Conservation (phyloP, 257 asterid species). For the Ilex aquifolium region DNA sequence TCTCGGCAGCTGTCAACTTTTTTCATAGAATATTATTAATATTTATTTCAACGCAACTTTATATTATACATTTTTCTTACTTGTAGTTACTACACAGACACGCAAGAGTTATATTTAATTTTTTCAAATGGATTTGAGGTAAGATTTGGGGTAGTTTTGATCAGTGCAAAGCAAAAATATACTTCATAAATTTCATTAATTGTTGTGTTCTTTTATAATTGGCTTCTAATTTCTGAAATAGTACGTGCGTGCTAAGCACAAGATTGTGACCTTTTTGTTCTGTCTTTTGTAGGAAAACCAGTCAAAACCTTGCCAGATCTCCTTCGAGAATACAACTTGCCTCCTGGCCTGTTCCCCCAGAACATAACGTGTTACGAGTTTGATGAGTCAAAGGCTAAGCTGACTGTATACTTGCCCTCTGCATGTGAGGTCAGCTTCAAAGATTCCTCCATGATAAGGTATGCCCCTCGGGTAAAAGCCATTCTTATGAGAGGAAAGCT, state of each 20-base stretch:
- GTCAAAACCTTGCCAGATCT: slow-evolving; percentile 50
- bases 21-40: no score
- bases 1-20: no score
- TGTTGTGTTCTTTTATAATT: no score
- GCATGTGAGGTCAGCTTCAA: slow-evolving; percentile 72
- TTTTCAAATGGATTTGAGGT: slow-evolving; percentile 52
- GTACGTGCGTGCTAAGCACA: slow-evolving; percentile 1
- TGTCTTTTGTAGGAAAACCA: slow-evolving; percentile 44
- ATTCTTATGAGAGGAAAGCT: slow-evolving; percentile 72
- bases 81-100: no score
- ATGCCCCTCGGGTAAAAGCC: slow-evolving; percentile 59
- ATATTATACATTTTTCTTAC: no score
- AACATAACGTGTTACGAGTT: slow-evolving; percentile 58
- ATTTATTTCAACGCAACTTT: no score
- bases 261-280: not conserved
- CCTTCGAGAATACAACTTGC: slow-evolving; percentile 63
- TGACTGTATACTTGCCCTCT: slow-evolving; percentile 61
- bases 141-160: slow-evolving; percentile 68
- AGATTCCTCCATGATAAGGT: slow-evolving; percentile 55
- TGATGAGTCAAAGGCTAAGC: slow-evolving; percentile 52
- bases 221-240: not conserved
- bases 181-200: no score
- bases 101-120: no score
- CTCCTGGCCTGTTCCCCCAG: slow-evolving; percentile 62
- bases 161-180: no score